Evolutionary conservation across 179 eudicot genomes (phyloP), one percentile per base, ranked within the genome.

Genomic region (Heliamphora pulchella): DNA sequence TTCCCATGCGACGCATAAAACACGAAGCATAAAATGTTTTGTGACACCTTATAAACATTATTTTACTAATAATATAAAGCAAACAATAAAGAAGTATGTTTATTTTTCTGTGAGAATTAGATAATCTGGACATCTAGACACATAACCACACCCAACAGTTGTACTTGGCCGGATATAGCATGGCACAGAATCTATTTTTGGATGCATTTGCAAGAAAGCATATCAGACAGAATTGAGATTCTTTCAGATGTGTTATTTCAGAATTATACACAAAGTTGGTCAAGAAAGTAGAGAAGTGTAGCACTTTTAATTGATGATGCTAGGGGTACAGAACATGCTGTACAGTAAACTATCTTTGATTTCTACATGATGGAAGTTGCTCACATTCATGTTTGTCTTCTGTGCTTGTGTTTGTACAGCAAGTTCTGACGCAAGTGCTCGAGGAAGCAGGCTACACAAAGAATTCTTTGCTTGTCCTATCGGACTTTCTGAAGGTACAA

Each of bases 361-460:
- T 74, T 74, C 31, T 63, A 15, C 44, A 55, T 31, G 61, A 31
- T 54, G 51, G 68, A 41, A 73, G 46, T 22, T 69, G 18, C 71
- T 68, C 9, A 66, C 51, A 9, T 4, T 8, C 69, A 77, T 82
- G 64, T 71, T 53, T 74, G 50, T 68, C 51, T 62, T 79, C 54
- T 44, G 62, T 80, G 54, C 63, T 46, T 66, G 75, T 70, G 46
- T 68, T 82, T 69, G 4, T 74, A 64, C 83, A 94, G 98, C 85
- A 79, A 78, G 96, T 94, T 75, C 86, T 94, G 76, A 84, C 89
- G 54, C 91, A 84, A 81, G 89, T 94, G 82, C 88, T 94, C 62
- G 90, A 90, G 85, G 98, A 94, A 87, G 93, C 97, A 57, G 98
- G 97, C 84, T 93, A 93, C 82, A 83, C 83, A 66, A 89, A 83